phyloP scores from a whole-genome alignment of 768 basidiomycete species.

The Xerocomus spinulosus region DNA sequence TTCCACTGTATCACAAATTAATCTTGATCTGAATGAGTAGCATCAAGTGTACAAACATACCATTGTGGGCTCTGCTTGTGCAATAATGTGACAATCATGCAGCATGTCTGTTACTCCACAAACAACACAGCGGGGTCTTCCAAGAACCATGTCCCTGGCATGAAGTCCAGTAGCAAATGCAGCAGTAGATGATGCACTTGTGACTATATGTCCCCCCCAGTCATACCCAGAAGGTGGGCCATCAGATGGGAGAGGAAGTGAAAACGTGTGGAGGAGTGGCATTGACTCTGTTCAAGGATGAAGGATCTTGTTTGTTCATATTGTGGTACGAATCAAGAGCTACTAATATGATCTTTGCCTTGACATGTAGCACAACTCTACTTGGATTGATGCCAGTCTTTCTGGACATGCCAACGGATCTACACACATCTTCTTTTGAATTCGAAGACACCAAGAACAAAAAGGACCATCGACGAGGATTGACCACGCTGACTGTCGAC shows the following conservation, averaged over 20 bases:
- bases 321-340: too few species aligned
- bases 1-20: not conserved
- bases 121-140: not conserved
- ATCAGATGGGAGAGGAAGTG: not conserved
- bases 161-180: not conserved
- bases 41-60: not conserved
- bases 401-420: constrained; percentile 35
- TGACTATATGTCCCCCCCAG: not conserved
- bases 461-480: constrained; percentile 24
- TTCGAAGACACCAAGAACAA: constrained; percentile 6
- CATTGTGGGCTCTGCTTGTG: not conserved
- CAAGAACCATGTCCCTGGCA: not conserved
- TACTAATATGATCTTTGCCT: too few species aligned
- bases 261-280: not conserved
- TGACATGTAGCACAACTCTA: too few species aligned
- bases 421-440: constrained; percentile 22
- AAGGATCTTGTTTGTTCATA: too few species aligned
- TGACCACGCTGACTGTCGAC: constrained; percentile 51
- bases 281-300: too few species aligned
- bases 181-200: not conserved
- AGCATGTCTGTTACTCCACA: not conserved
- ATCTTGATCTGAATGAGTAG: not conserved
- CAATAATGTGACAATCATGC: not conserved
- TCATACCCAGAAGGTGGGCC: not conserved
- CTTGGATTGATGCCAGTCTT: constrained; percentile 18